Evolutionary conservation across 2,329 filamentous ascomycete genomes (phyloP), one percentile per base, ranked within the genome.

Genomic region (Thelonectria discophora): DNA sequence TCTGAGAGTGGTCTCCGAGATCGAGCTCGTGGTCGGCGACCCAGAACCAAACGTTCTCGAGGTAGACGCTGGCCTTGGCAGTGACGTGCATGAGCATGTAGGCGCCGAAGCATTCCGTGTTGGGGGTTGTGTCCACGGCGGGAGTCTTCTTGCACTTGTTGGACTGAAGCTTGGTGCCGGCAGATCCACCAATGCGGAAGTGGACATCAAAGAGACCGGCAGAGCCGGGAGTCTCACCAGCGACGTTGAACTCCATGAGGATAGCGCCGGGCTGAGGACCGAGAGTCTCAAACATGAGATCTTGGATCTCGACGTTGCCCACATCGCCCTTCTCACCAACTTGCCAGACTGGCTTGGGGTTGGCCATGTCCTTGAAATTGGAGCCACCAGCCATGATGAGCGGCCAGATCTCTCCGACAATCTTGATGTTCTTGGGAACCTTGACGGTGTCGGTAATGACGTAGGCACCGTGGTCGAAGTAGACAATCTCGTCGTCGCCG

Each of bases 181-280:
- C 89, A 56, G 90, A 89, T 45, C 95, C 95, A 70, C 93, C 94
- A 70, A 99, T 87, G 73, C 95, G 92, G 80, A 95, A 90, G 82
- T 99, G 95, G n/a, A 94, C 89, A 72, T 99, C 95, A 92, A 94
- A 99, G 78, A 97, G 88, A 64, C 88, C 94, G 18, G 88, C 89
- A 1, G 88, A 86, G 48, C 92, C 93, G 60, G 89, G 84, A 57
- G 77, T 82, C 68, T 84, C 75, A 37, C 88, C 89, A 45, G 87
- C 87, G 43, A 97, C 82, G 78, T 97, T 97, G 91, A 93, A 97
- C 76, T 97, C 86, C 80, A 97, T 88, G 74, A 97, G 85, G 72
- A 97, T 92, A 17, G 93, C 94, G 67, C 94, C 94, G 0, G 93
- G 90, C 65, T 92, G 90, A 3, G 93, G 82, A 5, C 94, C 94